phyloP scores from a whole-genome alignment of 164 flowering plant genomes.

The Stephania yunnanensis region DNA sequence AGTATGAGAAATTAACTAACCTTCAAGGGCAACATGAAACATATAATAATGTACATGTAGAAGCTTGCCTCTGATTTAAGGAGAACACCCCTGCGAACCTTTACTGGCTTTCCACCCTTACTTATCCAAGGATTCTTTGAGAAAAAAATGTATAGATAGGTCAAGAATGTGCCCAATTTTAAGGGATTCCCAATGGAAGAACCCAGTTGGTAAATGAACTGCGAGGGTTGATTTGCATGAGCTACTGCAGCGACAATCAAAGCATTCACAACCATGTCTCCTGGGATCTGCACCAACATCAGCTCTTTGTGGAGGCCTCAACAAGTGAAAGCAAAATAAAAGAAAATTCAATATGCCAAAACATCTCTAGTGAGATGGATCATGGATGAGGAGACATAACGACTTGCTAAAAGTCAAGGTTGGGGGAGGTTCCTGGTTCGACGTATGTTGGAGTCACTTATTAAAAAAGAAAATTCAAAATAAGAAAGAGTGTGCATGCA shows the following conservation, averaged over 20 bases:
- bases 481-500: too few species aligned
- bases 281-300: conserved; percentile 55
- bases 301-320: too few species aligned
- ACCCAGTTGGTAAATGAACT: conserved; percentile 53
- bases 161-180: conserved; percentile 14
- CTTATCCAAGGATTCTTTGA: conserved; percentile 39
- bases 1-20: conserved; percentile 20
- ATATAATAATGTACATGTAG: conserved; percentile 42
- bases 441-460: too few species aligned
- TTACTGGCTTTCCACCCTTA: conserved; percentile 50
- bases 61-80: conserved; percentile 39
- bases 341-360: too few species aligned
- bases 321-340: too few species aligned
- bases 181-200: conserved; percentile 53
- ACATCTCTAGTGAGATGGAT: too few species aligned
- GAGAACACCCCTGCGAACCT: conserved; percentile 27
- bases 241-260: conserved; percentile 49
- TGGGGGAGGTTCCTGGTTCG: too few species aligned
- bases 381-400: too few species aligned
- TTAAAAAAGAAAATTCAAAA: too few species aligned
- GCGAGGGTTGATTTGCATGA: conserved; percentile 31
- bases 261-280: conserved; percentile 84
- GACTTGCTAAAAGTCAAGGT: too few species aligned
- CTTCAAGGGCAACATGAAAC: conserved; percentile 49
- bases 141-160: conserved; percentile 33